These are phyloP conservation scores for Fusarium tuaranense DNA, from an alignment of 2,329 filamentous ascomycete genomes.

Conservation along the genomic window DNA sequence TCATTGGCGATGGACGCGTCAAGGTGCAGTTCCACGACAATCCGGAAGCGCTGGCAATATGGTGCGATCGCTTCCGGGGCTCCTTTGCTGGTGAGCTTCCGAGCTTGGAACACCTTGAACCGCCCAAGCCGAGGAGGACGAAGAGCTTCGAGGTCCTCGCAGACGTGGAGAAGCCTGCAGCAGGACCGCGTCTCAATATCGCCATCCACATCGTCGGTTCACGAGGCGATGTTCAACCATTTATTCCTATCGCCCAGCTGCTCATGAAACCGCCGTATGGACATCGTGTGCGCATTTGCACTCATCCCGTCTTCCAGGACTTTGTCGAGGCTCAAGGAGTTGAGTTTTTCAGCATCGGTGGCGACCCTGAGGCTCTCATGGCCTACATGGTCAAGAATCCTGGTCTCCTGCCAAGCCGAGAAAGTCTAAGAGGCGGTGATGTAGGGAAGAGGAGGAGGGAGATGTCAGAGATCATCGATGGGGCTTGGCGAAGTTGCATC, in stretches of 20 bases:
- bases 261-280: constrained; percentile 52
- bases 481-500: constrained; percentile 52
- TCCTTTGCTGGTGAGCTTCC: constrained; percentile 15
- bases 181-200: constrained; percentile 45
- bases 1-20: constrained; percentile 48
- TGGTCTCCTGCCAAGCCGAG: constrained; percentile 51
- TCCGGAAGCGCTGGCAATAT: constrained; percentile 40
- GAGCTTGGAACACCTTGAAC: constrained; percentile 15
- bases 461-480: constrained; percentile 54
- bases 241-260: constrained; percentile 66
- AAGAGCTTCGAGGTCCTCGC: constrained; percentile 36
- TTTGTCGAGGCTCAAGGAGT: constrained; percentile 65
- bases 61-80: constrained; percentile 42
- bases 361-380: constrained; percentile 64
- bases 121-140: constrained; percentile 33
- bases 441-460: constrained; percentile 50
- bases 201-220: constrained; percentile 51
- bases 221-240: constrained; percentile 60
- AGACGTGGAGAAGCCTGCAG: constrained; percentile 24
- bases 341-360: constrained; percentile 69
- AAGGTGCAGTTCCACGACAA: constrained; percentile 47
- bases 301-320: constrained; percentile 64
- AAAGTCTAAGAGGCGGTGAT: constrained; percentile 52
- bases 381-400: constrained; percentile 57
- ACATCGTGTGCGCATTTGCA: constrained; percentile 68